Conservation (phyloP, 805 yeast genomes). For the Myxozyma melibiosi region DNA sequence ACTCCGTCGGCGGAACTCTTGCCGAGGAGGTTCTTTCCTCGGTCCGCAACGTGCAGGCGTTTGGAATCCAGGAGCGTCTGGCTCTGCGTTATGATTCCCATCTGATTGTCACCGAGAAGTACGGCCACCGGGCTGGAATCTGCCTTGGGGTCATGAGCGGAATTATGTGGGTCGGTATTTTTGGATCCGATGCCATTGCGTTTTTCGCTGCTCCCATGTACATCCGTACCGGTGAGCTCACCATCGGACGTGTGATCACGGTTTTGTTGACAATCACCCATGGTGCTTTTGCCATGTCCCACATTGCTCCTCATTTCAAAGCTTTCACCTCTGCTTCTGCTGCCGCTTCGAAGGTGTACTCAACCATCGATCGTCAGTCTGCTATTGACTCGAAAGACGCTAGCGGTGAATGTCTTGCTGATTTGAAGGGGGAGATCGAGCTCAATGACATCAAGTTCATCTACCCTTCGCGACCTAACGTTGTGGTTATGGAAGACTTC, state of each 20-base stretch:
- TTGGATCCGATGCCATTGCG: constrained; percentile 37
- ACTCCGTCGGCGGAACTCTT: constrained; percentile 38
- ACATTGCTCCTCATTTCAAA: constrained; percentile 46
- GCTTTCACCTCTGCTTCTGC: constrained; percentile 46
- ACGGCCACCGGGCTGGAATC: constrained; percentile 29
- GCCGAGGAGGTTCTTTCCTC: constrained; percentile 49
- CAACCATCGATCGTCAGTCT: constrained; percentile 47
- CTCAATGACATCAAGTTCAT: constrained; percentile 88
- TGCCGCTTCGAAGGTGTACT: constrained; percentile 45
- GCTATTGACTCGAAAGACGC: constrained; percentile 40
- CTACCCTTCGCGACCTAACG: constrained; percentile 73
- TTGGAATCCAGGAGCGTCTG: constrained; percentile 46
- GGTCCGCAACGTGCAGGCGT: constrained; percentile 48
- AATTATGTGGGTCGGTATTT: constrained; percentile 34
- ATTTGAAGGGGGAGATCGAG: constrained; percentile 62
- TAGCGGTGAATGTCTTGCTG: constrained; percentile 34
- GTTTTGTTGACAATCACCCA: constrained; percentile 44
- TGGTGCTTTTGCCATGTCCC: constrained; percentile 48
- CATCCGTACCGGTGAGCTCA: constrained; percentile 29
- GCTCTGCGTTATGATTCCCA: constrained; percentile 41
- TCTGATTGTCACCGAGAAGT: constrained; percentile 37
- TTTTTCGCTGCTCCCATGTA: constrained; percentile 38
- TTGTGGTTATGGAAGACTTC: constrained; percentile 79
- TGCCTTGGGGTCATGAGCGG: constrained; percentile 40
- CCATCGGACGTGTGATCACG: constrained; percentile 33